These are phyloP conservation scores for Claviceps paspali DNA, from an alignment of 2,329 filamentous ascomycete species.

Conservation along the genomic window DNA sequence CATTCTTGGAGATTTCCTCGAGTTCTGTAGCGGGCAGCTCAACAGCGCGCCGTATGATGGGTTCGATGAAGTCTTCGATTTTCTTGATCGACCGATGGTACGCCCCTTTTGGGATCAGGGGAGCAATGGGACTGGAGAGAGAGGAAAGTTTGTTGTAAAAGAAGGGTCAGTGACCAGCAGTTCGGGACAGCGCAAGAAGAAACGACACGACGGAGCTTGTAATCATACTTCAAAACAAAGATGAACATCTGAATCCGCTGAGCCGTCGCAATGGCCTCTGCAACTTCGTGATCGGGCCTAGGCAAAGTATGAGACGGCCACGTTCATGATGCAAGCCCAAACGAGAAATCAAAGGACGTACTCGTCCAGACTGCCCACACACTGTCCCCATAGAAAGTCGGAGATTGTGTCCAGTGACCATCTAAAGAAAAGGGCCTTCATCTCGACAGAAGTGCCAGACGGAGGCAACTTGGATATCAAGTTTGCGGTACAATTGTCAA, in stretches of 20 bases:
- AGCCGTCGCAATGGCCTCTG: conserved; percentile 53
- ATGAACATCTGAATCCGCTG: conserved; percentile 52
- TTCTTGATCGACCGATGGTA: conserved; percentile 51
- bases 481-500: conserved; percentile 33
- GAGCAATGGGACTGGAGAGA: conserved; percentile 44
- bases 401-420: conserved; percentile 1
- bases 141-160: no score
- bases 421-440: conserved; percentile 1
- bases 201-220: not conserved
- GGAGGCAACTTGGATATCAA: conserved; percentile 3
- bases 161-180: no score
- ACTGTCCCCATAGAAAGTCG: not conserved
- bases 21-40: conserved; percentile 56
- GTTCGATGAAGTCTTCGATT: conserved; percentile 62
- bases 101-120: conserved; percentile 44
- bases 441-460: not conserved
- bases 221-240: conserved; percentile 28
- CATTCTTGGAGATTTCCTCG: conserved; percentile 49
- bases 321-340: no score
- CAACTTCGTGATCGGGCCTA: conserved; percentile 44
- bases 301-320: no score
- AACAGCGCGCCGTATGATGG: conserved; percentile 63
- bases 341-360: conserved; percentile 23
- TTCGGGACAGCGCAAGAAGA: no score
- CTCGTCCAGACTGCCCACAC: conserved; percentile 19